These are phyloP conservation scores for Mortierella sp. DNA, from an alignment of 371 early-diverging fungal genomes.

Conservation along the genomic window DNA sequence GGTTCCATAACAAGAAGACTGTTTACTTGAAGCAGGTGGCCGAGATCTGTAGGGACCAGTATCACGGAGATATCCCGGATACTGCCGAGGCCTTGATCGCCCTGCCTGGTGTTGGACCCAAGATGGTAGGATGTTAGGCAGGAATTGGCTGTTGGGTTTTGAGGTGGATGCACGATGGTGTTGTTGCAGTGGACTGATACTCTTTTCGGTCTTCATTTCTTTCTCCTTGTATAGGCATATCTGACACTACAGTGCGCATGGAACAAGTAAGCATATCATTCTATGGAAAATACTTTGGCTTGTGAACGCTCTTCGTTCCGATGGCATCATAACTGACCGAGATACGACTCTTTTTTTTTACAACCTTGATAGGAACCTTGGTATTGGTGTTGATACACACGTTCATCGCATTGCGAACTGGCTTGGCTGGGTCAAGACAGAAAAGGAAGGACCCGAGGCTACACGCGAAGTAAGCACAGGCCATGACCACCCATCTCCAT, in stretches of 20 bases:
- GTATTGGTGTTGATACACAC: conserved; percentile 99
- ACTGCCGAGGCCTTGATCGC: conserved; percentile 82
- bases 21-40: conserved; percentile 84
- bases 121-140: conserved; percentile 77
- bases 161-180: neutral
- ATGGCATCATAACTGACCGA: neutral
- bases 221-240: conserved; percentile 68
- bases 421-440: conserved; percentile 88
- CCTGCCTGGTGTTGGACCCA: conserved; percentile 98
- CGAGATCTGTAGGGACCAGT: conserved; percentile 76
- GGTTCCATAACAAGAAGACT: conserved; percentile 93
- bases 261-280: conserved; percentile 70
- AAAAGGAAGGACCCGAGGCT: conserved; percentile 81
- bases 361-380: conserved; percentile 72
- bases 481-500: neutral
- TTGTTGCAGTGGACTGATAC: neutral
- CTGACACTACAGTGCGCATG: conserved; percentile 90
- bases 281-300: neutral
- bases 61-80: conserved; percentile 89
- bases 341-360: neutral
- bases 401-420: conserved; percentile 96
- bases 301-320: neutral
- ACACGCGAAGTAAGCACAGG: conserved; percentile 73
- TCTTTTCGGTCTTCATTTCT: neutral
- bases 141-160: neutral